A percentile compares a stretch with the other conserved stretches of the same genome.
Evolutionary conservation across 2,329 filamentous ascomycete species (phyloP).

Genomic region (Volutella citrinella): DNA sequence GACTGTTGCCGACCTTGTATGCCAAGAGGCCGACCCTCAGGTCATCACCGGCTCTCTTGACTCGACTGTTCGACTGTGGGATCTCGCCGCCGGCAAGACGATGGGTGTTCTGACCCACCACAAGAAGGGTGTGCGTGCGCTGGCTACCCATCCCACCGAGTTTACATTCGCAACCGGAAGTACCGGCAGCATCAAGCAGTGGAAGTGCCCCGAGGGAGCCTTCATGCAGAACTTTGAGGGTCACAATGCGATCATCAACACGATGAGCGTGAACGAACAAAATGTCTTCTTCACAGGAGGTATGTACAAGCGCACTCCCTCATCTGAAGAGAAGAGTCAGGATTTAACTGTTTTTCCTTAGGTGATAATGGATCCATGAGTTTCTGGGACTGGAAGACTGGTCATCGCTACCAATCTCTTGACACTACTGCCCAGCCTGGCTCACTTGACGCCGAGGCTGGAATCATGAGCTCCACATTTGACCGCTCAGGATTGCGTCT

Average conservation of each 20-base stretch:
- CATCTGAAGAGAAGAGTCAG: no score
- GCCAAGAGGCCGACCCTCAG: slow-evolving; percentile 94
- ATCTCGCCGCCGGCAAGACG: slow-evolving; percentile 91
- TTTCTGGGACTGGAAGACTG: slow-evolving; percentile 99
- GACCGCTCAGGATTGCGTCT: slow-evolving; percentile 84
- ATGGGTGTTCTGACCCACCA: slow-evolving; percentile 97
- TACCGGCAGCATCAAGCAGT: slow-evolving; percentile 95
- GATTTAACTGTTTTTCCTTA: slow-evolving; percentile 17
- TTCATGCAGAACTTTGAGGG: slow-evolving; percentile 99
- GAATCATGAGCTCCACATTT: slow-evolving; percentile 91
- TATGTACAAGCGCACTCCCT: slow-evolving; percentile 17
- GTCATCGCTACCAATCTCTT: slow-evolving; percentile 83
- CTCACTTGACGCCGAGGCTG: slow-evolving; percentile 88
- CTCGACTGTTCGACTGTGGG: slow-evolving; percentile 88
- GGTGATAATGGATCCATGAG: slow-evolving; percentile 91
- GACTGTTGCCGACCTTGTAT: slow-evolving; percentile 85
- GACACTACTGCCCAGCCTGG: slow-evolving; percentile 94
- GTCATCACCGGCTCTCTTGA: slow-evolving; percentile 93
- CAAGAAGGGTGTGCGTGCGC: slow-evolving; percentile 90
- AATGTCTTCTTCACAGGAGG: slow-evolving; percentile 92
- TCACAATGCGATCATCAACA: slow-evolving; percentile 95
- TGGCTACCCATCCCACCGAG: slow-evolving; percentile 83
- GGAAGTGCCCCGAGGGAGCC: slow-evolving; percentile 95
- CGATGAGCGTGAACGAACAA: slow-evolving; percentile 87
- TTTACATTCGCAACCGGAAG: slow-evolving; percentile 95